These are phyloP conservation scores for Phoma sp. DNA, from an alignment of 2,329 filamentous ascomycete genomes.

Conservation along the genomic window DNA sequence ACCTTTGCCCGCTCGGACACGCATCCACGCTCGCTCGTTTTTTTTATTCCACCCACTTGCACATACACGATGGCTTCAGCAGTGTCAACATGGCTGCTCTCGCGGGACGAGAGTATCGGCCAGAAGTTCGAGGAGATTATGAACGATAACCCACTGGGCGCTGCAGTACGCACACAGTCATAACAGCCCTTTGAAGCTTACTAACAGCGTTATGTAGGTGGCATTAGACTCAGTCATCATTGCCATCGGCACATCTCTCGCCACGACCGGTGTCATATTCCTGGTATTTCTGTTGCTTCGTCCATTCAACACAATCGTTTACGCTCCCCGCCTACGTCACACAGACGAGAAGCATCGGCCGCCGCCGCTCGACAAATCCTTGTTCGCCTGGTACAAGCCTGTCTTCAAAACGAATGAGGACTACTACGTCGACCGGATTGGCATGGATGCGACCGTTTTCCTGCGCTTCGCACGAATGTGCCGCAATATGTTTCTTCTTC, in stretches of 20 bases:
- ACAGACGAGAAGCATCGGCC: slow-evolving; percentile 89
- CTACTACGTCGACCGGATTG: slow-evolving; percentile 78
- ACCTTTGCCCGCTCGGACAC: background rate
- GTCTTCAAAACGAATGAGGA: slow-evolving; percentile 79
- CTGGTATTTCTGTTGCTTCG: slow-evolving; percentile 86
- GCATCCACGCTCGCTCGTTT: slow-evolving; percentile 15
- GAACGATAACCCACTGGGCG: slow-evolving; percentile 37
- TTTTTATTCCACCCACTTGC: background rate
- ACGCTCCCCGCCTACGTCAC: slow-evolving; percentile 92
- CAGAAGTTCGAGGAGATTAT: slow-evolving; percentile 41
- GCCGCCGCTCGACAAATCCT: slow-evolving; percentile 82
- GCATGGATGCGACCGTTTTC: slow-evolving; percentile 90
- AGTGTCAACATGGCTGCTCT: slow-evolving; percentile 24
- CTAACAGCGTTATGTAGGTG: slow-evolving; percentile 52
- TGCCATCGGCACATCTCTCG: slow-evolving; percentile 80
- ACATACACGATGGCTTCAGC: slow-evolving; percentile 28
- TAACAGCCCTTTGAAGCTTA: background rate
- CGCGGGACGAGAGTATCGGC: slow-evolving; percentile 37
- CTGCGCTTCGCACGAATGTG: slow-evolving; percentile 89
- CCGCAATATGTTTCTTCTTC: slow-evolving; percentile 80
- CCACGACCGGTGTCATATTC: slow-evolving; percentile 74
- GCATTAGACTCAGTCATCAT: slow-evolving; percentile 71
- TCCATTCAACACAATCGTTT: slow-evolving; percentile 89
- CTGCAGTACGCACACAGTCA: slow-evolving; percentile 21
- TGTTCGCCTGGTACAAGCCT: slow-evolving; percentile 85